Evolutionary conservation across 2,329 filamentous ascomycete genomes (phyloP).

Genomic region (Chaetomiaceae sp.): DNA sequence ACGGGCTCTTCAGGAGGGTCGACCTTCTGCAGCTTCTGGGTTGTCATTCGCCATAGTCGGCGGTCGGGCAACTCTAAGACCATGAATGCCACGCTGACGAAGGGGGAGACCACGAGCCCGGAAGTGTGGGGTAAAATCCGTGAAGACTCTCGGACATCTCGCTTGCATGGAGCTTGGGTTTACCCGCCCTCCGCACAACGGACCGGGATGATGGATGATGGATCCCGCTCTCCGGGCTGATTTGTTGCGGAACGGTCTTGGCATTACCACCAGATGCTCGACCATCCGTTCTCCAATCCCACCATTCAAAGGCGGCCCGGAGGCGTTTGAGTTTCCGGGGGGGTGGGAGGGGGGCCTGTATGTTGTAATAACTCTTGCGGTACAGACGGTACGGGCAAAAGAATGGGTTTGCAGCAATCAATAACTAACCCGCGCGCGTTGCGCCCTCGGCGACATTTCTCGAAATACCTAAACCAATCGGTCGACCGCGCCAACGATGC

Average conservation of each 20-base stretch:
- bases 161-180: slow-evolving; percentile 13
- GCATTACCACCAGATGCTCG: background rate
- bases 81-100: slow-evolving; percentile 22
- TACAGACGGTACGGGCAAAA: too few species aligned
- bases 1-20: slow-evolving; percentile 10
- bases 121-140: slow-evolving; percentile 25
- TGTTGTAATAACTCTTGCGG: too few species aligned
- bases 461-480: background rate
- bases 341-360: too few species aligned
- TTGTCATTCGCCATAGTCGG: slow-evolving; percentile 15
- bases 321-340: too few species aligned
- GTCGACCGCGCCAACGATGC: background rate
- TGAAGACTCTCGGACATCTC: slow-evolving; percentile 8
- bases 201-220: background rate
- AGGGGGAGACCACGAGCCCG: slow-evolving; percentile 12
- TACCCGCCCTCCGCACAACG: slow-evolving; percentile 12
- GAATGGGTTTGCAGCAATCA: too few species aligned
- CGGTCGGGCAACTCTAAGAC: slow-evolving; percentile 9
- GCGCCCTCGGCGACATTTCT: background rate
- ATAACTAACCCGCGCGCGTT: too few species aligned
- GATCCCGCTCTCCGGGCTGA: slow-evolving; percentile 2
- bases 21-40: too few species aligned
- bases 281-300: background rate
- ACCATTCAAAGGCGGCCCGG: background rate
- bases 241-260: background rate